Base-by-base conservation (phyloP, 148 eudicot species). In the Chenopodium quinoa region DNA sequence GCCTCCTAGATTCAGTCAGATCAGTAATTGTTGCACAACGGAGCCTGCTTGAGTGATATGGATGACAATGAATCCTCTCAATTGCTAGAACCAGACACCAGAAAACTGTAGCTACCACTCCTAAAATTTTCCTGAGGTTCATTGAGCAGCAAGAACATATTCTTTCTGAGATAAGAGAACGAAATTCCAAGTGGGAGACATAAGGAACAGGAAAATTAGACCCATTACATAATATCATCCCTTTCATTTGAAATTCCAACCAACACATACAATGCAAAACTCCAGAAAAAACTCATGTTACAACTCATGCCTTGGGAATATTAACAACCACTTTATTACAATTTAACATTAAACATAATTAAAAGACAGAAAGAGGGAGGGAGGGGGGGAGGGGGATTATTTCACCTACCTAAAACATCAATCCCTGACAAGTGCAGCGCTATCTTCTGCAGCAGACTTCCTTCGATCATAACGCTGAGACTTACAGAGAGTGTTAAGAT, bases 381-480 rank as follows among this genome's bases (percentile, higher is more conserved):
- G 54, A 0, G 2, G 14, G 0, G 16, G 60, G 7, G 62, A 22
- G 22, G 20, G 22, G 4, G 20, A 16, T 17, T 54, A 14, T 11
- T 40, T 62, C 47, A 56, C 77, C 79, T 73, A 82, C 90, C 85
- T 76, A 75, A 80, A 80, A 63, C 50, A 75, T 88, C 76, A 84
- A 62, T 90, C 92, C 85, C 81, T 82, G 25, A 80, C 79, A 66
- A 87, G 85, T 20, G 83, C 27, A 63, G 88, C 74, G 19, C 79
- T 74, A 68, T 88, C 92, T 40, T 85, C 85, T 47, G 85, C 81
- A 62, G 79, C 31, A 85, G 84, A 62, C 75, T 76, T 82, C 89
- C 73, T 84, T 54, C 68, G 65, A 63, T 78, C 87, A 48, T 88
- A 90, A 34, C 82, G 85, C 92, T 90, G 79, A 64, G 80, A 81